phyloP scores from a whole-genome alignment of 495 filamentous ascomycete genomes.

The Diplogelasinospora grovesii region DNA sequence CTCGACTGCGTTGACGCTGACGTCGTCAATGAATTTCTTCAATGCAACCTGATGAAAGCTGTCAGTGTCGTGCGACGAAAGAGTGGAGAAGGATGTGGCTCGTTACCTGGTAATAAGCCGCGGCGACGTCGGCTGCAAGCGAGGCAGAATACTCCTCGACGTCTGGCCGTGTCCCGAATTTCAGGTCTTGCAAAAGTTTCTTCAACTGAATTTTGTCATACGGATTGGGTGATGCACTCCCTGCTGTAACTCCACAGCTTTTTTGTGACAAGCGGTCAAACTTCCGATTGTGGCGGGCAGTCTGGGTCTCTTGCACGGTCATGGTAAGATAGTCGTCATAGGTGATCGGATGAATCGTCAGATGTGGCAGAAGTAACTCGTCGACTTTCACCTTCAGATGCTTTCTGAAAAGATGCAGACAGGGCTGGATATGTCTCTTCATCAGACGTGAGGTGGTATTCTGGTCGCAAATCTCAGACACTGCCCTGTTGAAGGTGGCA shows the following conservation, averaged over 20 bases:
- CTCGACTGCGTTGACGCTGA: constrained; percentile 48
- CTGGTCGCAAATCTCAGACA: constrained; percentile 5
- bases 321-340: constrained; percentile 49
- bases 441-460: too few species aligned
- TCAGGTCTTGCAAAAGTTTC: constrained; percentile 2
- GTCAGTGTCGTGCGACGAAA: constrained; percentile 5
- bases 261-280: constrained; percentile 20
- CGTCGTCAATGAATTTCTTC: constrained; percentile 50
- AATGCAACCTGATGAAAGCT: constrained; percentile 39
- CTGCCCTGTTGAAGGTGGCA: too few species aligned
- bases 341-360: constrained; percentile 39
- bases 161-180: constrained; percentile 16
- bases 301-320: constrained; percentile 34
- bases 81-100: constrained; percentile 12
- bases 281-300: constrained; percentile 23
- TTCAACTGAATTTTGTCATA: constrained; percentile 7
- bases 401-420: too few species aligned
- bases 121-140: constrained; percentile 26
- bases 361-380: constrained; percentile 18
- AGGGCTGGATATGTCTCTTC: constrained; percentile 11
- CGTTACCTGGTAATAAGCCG: constrained; percentile 39
- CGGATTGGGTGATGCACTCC: constrained; percentile 4
- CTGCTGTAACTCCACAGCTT: constrained; percentile 3
- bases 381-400: constrained; percentile 13
- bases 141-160: constrained; percentile 23